phyloP scores from a whole-genome alignment of 1,284 basidiomycete species.

The Ganoderma multipileum region DNA sequence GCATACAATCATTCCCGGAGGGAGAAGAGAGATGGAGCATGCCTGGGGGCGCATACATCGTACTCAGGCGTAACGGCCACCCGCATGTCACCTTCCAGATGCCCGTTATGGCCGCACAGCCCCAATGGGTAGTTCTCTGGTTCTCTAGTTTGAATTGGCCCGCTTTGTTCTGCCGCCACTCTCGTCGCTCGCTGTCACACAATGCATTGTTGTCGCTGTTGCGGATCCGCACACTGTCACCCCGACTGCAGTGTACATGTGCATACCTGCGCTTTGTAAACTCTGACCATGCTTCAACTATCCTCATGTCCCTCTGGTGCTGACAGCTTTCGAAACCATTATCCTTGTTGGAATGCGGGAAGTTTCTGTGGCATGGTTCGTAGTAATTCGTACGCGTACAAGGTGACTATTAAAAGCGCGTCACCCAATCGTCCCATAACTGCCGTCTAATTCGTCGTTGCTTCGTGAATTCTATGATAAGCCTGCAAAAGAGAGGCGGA shows the following conservation, averaged over 20 bases:
- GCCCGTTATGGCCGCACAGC: background rate
- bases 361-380: background rate
- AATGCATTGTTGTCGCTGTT: background rate
- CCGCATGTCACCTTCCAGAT: slow-evolving; percentile 5
- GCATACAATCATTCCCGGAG: background rate
- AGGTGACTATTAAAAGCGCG: no score
- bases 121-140: background rate
- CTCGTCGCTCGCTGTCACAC: no score
- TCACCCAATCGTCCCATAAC: background rate
- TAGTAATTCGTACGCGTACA: background rate
- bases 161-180: background rate
- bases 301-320: background rate
- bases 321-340: background rate
- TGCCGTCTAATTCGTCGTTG: background rate
- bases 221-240: no score
- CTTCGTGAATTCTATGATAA: background rate
- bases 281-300: background rate
- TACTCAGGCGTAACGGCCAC: background rate
- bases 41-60: background rate
- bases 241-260: background rate
- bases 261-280: no score
- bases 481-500: background rate
- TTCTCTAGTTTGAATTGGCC: background rate
- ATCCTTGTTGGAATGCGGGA: background rate
- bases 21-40: slow-evolving; percentile 10